phyloP scores from a whole-genome alignment of 352 stramenopile species.

The Elongisporangium prolatum region DNA sequence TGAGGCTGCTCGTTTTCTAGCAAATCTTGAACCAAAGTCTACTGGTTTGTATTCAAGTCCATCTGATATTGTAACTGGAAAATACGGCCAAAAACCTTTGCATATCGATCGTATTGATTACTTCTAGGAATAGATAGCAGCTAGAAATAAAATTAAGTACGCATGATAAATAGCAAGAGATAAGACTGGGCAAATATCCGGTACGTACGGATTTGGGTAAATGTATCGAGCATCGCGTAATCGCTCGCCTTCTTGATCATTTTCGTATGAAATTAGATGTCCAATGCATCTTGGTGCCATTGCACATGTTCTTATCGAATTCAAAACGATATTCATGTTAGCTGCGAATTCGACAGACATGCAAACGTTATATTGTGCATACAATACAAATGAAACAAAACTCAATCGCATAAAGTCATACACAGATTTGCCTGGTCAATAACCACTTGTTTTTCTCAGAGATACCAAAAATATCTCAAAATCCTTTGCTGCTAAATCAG shows the following conservation, averaged over 20 bases:
- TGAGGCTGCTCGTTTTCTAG: conserved; percentile 14
- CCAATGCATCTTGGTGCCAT: no score
- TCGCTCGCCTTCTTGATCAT: conserved; percentile 14
- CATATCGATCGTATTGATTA: conserved; percentile 21
- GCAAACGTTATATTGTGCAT: no score
- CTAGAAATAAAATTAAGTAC: neutral
- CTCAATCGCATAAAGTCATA: no score
- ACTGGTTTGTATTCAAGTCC: neutral
- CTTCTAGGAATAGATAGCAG: conserved; percentile 13
- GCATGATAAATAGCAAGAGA: conserved; percentile 12
- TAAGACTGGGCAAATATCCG: conserved; percentile 16
- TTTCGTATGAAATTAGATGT: no score
- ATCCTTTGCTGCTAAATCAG: no score
- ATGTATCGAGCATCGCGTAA: conserved; percentile 16
- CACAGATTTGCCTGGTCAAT: no score
- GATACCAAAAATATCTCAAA: no score
- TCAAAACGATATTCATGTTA: no score
- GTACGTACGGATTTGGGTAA: conserved; percentile 20
- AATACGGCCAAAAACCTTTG: conserved; percentile 9
- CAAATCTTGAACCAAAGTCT: conserved; percentile 18
- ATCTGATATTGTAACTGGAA: neutral
- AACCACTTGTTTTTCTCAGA: no score
- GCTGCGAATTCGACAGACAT: no score
- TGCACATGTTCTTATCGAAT: no score
- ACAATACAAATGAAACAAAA: no score